Percentiles rank a stretch among this genome's conserved stretches.
Evolutionary conservation across 2,329 filamentous ascomycete genomes (phyloP).

Genomic region (Davidsoniella virescens): DNA sequence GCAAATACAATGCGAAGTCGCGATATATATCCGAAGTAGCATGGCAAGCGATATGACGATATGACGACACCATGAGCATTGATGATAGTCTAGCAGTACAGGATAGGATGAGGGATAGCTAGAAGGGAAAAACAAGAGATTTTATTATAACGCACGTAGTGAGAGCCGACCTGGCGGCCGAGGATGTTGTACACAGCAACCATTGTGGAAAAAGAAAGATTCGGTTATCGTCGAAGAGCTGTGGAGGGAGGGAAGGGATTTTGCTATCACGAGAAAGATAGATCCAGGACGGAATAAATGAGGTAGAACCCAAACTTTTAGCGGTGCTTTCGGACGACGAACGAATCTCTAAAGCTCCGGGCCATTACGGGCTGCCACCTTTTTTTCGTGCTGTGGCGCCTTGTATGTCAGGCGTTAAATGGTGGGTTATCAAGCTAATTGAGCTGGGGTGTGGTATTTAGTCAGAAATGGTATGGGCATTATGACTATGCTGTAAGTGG

Average conservation of each 20-base stretch:
- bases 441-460: background rate
- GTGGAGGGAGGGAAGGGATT: too few species aligned
- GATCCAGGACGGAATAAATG: too few species aligned
- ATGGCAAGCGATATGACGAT: background rate
- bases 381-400: conserved; percentile 3
- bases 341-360: conserved; percentile 3
- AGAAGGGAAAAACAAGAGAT: conserved; percentile 1
- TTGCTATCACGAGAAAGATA: too few species aligned
- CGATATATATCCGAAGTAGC: background rate
- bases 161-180: conserved; percentile 43
- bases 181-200: conserved; percentile 33
- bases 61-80: background rate
- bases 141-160: conserved; percentile 34
- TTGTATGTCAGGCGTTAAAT: conserved; percentile 7
- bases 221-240: too few species aligned
- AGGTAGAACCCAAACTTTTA: too few species aligned
- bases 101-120: background rate
- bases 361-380: conserved; percentile 7
- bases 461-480: too few species aligned
- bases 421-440: background rate
- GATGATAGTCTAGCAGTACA: background rate
- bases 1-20: background rate
- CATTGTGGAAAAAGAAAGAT: conserved; percentile 10
- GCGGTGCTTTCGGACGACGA: background rate
- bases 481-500: too few species aligned